These are phyloP conservation scores for Elongisporangium undulatum DNA, from an alignment of 352 stramenopile genomes.

Conservation along the genomic window DNA sequence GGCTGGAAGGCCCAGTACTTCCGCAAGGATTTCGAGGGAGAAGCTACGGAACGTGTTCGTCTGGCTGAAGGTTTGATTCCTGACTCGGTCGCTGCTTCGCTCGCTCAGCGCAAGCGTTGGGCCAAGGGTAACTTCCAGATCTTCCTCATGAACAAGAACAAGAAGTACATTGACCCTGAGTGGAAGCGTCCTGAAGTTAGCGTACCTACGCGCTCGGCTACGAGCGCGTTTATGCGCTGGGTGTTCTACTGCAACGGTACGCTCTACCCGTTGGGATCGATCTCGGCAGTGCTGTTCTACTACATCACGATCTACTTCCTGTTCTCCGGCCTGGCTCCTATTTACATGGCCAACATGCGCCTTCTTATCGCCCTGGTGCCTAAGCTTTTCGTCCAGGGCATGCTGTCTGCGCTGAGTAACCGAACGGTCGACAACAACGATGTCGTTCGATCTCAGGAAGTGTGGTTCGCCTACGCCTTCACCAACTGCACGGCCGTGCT, in stretches of 20 bases:
- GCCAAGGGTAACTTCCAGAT: constrained; percentile 87
- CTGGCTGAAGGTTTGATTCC: constrained; percentile 73
- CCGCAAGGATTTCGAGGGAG: constrained; percentile 84
- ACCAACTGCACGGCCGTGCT: constrained; percentile 74
- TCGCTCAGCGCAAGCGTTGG: constrained; percentile 80
- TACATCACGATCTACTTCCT: constrained; percentile 87
- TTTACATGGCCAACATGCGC: constrained; percentile 71
- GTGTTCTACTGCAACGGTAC: constrained; percentile 83
- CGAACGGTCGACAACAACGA: constrained; percentile 82
- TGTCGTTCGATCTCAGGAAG: constrained; percentile 77
- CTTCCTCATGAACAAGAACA: constrained; percentile 79
- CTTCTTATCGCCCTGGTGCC: constrained; percentile 75
- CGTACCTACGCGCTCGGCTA: constrained; percentile 55
- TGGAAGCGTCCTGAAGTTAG: constrained; percentile 71
- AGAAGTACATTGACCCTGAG: constrained; percentile 74
- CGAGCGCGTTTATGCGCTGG: constrained; percentile 67
- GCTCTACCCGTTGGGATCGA: constrained; percentile 75
- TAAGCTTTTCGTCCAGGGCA: constrained; percentile 71
- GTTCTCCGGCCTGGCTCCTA: constrained; percentile 73
- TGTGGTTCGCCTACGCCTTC: constrained; percentile 84
- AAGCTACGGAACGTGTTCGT: constrained; percentile 70
- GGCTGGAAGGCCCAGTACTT: constrained; percentile 86
- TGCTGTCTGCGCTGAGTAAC: constrained; percentile 77
- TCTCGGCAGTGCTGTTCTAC: constrained; percentile 78
- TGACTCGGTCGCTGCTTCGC: constrained; percentile 61